These are phyloP conservation scores for Colletotrichum euphorbiae DNA, from an alignment of 2,329 filamentous ascomycete species.

Conservation along the genomic window DNA sequence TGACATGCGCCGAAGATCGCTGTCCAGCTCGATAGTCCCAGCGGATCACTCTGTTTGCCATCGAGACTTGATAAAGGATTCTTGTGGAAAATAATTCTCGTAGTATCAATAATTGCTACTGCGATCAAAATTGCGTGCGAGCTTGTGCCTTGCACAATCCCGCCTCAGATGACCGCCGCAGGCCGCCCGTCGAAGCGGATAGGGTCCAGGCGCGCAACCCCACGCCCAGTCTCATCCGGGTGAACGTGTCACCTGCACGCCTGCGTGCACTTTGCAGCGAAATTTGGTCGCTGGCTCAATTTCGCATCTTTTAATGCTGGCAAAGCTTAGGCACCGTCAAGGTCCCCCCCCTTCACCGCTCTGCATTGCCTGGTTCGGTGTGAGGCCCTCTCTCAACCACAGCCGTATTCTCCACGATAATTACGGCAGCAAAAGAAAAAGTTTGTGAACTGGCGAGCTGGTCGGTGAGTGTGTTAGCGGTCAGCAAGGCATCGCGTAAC, in stretches of 20 bases:
- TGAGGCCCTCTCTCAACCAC: constrained; percentile 28
- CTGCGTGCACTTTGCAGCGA: neutral
- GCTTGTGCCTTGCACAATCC: constrained; percentile 22
- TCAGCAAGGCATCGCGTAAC: constrained; percentile 18
- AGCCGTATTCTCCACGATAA: constrained; percentile 8
- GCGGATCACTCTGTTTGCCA: neutral
- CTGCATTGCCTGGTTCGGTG: constrained; percentile 10
- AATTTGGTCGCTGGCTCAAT: constrained; percentile 22
- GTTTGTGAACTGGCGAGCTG: neutral
- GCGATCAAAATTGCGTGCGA: constrained; percentile 25
- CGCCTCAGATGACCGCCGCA: constrained; percentile 29
- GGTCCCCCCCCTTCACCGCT: constrained; percentile 30
- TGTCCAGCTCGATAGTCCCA: constrained; percentile 7
- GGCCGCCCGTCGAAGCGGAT: neutral
- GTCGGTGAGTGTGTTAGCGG: constrained; percentile 10
- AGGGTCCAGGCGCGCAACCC: constrained; percentile 23
- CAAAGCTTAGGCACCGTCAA: constrained; percentile 3
- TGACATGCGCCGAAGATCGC: constrained; percentile 1
- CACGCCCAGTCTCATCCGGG: constrained; percentile 24
- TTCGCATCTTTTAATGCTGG: constrained; percentile 8
- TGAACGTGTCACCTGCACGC: constrained; percentile 28
- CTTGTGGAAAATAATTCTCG: neutral
- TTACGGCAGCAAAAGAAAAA: neutral
- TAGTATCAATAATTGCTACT: constrained; percentile 8
- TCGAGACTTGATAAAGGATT: constrained; percentile 1